Base-by-base conservation (phyloP, 192 early-diverging fungal genomes). In the Entrophospora sp. region DNA sequence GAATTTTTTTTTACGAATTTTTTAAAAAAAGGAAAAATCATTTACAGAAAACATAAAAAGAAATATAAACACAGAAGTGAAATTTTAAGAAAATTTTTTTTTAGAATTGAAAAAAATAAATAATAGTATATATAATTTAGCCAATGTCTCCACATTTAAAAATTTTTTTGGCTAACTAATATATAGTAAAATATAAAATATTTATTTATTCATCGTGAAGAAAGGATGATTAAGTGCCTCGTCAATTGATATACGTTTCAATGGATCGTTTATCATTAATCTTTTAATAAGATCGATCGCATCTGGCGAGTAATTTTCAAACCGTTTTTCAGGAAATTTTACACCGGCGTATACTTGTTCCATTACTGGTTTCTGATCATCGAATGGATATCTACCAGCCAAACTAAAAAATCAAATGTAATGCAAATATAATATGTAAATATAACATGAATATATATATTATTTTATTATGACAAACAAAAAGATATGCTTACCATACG, bases 221-320 rank as follows among this genome's bases (percentile, higher is more conserved):
- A 62, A 62, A 5, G 60, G 42, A 62, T 62, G 60, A 18, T 62
- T 43, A 5, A 62, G 32, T 12, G 60, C 60, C 3, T 62, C 60
- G 5, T 62, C 60, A 3, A 62, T 62, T 10, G 60, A 45, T n/a
- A 62, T 46, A 13, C 60, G 27, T 32, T 44, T 62, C 16, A 45
- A 32, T 4, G 60, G 60, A 16, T 62, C 60, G 16, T 32, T 14
- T 3, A 32, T 5, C 42, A 62, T 45, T 20, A 62, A 31, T 45
- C 45, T 62, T 62, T 42, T 13, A 32, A 62, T 62, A 28, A 62
- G 42, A 44, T 62, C 60, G 7, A 45, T 44, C 0, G 42, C 60
- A 4, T 62, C 40, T 22, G 25, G 3, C 32, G 60, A 62, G 25
- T 45, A 62, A 43, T 45, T 10, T 14, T 45, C 27, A 16, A 62